Conservation (phyloP, 2,329 filamentous ascomycete genomes). For the Xylariaceae sp. region DNA sequence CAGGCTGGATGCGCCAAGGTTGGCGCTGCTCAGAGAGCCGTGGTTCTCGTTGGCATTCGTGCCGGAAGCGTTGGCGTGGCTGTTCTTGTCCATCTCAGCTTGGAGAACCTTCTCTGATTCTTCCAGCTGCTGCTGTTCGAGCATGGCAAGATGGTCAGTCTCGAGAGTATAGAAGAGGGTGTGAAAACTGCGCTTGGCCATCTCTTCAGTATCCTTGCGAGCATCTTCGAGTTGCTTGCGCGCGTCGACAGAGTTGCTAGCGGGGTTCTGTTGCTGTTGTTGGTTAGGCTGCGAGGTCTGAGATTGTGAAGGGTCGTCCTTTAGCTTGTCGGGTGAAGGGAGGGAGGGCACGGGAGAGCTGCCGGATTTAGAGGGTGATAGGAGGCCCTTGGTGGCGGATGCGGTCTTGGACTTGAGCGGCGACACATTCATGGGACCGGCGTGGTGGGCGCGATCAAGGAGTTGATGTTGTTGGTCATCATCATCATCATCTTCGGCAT, state of each 20-base stretch:
- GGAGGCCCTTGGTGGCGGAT: conserved; percentile 52
- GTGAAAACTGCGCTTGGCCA: conserved; percentile 85
- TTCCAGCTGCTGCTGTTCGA: conserved; percentile 94
- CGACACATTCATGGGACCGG: conserved; percentile 38
- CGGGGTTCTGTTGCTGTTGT: too few species aligned
- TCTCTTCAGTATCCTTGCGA: conserved; percentile 84
- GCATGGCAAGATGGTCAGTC: conserved; percentile 91
- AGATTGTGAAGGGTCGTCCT: conserved; percentile 44
- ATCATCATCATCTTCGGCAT: conserved; percentile 76
- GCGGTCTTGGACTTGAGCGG: conserved; percentile 47
- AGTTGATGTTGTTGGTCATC: conserved; percentile 60
- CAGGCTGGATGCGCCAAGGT: conserved; percentile 90
- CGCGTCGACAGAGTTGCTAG: conserved; percentile 77
- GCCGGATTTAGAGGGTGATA: conserved; percentile 67
- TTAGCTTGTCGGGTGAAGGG: conserved; percentile 57
- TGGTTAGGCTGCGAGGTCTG: conserved; percentile 32
- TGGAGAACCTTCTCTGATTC: conserved; percentile 95
- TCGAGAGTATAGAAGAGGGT: conserved; percentile 94
- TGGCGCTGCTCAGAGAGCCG: conserved; percentile 86
- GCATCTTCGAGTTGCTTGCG: conserved; percentile 91
- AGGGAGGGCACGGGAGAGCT: conserved; percentile 62
- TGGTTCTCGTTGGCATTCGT: conserved; percentile 61
- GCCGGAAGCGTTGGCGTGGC: conserved; percentile 46
- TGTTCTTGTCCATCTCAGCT: conserved; percentile 80
- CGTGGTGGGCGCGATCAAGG: conserved; percentile 8